Conservation (phyloP, 371 early-diverging fungal genomes). For the Mortierella sp. region DNA sequence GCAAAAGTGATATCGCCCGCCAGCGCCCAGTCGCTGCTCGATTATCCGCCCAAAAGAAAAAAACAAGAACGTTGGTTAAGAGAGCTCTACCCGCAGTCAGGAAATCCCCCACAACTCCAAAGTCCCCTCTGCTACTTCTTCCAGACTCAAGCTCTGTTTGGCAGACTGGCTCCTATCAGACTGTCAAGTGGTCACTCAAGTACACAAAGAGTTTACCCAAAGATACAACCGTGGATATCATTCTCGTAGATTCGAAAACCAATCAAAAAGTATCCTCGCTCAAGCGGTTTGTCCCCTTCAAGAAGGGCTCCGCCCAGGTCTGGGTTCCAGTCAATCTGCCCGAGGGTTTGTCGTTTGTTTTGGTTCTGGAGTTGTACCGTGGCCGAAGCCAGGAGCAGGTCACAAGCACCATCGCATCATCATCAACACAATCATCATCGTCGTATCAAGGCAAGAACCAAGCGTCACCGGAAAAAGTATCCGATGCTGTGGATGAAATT, state of each 20-base stretch:
- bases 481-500: neutral
- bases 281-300: conserved; percentile 49
- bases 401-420: conserved; percentile 1
- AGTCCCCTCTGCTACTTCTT: conserved; percentile 35
- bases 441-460: neutral
- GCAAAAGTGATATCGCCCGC: neutral
- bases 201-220: conserved; percentile 35
- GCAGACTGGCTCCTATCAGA: conserved; percentile 48
- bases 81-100: conserved; percentile 14
- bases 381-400: conserved; percentile 53
- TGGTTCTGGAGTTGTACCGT: conserved; percentile 49
- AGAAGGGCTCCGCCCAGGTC: conserved; percentile 35
- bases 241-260: conserved; percentile 41
- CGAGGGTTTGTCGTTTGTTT: conserved; percentile 40
- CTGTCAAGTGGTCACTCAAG: conserved; percentile 47
- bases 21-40: neutral
- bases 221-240: conserved; percentile 54
- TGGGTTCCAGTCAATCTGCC: conserved; percentile 34
- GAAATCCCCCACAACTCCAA: conserved; percentile 6
- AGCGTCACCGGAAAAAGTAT: neutral
- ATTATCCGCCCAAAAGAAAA: neutral
- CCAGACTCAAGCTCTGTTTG: conserved; percentile 44
- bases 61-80: conserved; percentile 8
- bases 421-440: conserved; percentile 7
- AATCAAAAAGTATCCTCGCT: conserved; percentile 45